Conservation (phyloP, 2,329 filamentous ascomycete species). For the Leptoxyphium fumago region DNA sequence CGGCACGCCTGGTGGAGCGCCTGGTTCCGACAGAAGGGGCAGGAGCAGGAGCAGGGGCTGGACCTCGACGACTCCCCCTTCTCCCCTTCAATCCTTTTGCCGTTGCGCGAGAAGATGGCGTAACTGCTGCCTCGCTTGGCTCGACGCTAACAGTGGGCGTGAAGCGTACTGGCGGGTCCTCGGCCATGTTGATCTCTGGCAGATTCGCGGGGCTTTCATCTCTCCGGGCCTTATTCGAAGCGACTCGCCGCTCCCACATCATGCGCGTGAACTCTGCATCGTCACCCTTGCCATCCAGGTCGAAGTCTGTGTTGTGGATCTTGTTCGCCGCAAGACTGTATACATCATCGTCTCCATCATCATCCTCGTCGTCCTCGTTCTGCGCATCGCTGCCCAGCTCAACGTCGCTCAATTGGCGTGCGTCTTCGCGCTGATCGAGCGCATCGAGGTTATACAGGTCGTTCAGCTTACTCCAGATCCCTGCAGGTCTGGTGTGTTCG, state of each 20-base stretch:
- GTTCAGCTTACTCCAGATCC: conserved; percentile 79
- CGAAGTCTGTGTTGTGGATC: conserved; percentile 26
- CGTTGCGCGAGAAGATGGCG: conserved; percentile 6
- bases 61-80: conserved; percentile 1
- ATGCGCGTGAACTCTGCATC: conserved; percentile 23
- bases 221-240: conserved; percentile 4
- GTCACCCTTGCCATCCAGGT: conserved; percentile 6
- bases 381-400: conserved; percentile 21
- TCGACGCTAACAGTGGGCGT: conserved; percentile 19
- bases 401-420: conserved; percentile 36
- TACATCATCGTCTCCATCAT: conserved; percentile 23
- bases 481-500: conserved; percentile 68
- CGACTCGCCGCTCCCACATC: conserved; percentile 27
- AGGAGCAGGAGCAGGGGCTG: background rate
- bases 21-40: background rate
- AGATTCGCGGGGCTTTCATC: conserved; percentile 14
- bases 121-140: conserved; percentile 10
- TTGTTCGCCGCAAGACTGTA: conserved; percentile 22
- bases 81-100: conserved; percentile 4
- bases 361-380: conserved; percentile 25
- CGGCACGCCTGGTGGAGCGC: background rate
- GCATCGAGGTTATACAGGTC: conserved; percentile 73
- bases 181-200: conserved; percentile 18
- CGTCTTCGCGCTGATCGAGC: conserved; percentile 68
- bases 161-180: conserved; percentile 18